These are phyloP conservation scores for Crotalaria pallida DNA, from an alignment of 306 rosid genomes.

Conservation along the genomic window DNA sequence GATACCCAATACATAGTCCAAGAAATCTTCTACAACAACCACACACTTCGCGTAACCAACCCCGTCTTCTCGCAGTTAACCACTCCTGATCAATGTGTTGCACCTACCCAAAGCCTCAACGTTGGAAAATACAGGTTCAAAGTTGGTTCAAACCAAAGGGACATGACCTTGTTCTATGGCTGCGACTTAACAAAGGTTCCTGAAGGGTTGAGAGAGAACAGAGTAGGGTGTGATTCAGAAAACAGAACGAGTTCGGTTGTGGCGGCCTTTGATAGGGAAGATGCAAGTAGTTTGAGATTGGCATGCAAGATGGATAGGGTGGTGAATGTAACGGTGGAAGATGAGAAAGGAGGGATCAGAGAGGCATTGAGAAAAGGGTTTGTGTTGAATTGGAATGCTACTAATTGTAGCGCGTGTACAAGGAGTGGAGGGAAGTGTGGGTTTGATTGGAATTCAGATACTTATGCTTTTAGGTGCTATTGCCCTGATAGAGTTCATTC, in stretches of 20 bases:
- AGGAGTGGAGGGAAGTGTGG: conserved; percentile 44
- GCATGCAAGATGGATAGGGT: not conserved
- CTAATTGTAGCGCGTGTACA: conserved; percentile 17
- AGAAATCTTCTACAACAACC: conserved; percentile 25
- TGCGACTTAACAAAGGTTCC: not conserved
- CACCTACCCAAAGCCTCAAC: not conserved
- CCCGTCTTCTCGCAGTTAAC: not conserved
- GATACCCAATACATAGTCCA: not conserved
- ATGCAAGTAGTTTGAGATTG: not conserved
- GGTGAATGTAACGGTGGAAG: not conserved
- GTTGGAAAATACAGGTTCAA: not conserved
- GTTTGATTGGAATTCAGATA: not conserved
- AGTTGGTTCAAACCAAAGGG: not conserved
- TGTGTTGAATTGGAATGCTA: conserved; percentile 33
- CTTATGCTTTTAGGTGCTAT: conserved; percentile 25
- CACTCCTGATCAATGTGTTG: not conserved
- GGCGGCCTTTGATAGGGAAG: not conserved
- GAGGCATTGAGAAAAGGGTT: conserved; percentile 39
- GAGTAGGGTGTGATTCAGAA: conserved; percentile 12
- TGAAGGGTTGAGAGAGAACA: not conserved
- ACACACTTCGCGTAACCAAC: conserved; percentile 21
- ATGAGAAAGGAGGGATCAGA: not conserved
- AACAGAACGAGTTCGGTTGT: conserved; percentile 16
- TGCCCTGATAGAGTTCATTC: conserved; percentile 36
- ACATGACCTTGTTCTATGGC: not conserved